Evolutionary conservation across 148 eudicot genomes (phyloP).

Genomic region (Silene conica): DNA sequence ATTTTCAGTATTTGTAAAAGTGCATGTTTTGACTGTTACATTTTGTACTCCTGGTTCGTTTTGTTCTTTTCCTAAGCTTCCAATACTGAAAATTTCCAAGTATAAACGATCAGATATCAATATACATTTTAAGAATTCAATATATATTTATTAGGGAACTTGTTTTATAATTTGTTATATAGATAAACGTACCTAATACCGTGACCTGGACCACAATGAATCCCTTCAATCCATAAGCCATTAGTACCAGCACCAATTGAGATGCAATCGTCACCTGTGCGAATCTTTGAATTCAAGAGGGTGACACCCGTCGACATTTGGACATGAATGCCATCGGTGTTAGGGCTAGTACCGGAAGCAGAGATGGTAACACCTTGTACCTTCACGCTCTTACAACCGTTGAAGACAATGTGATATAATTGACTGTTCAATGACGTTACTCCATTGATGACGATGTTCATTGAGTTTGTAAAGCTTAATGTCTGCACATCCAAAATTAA

Average conservation of each 20-base stretch:
- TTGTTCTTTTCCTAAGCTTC: slow-evolving; percentile 36
- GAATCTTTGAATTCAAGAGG: slow-evolving; percentile 32
- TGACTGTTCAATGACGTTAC: slow-evolving; percentile 47
- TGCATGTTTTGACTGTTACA: slow-evolving; percentile 36
- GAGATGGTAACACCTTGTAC: slow-evolving; percentile 28
- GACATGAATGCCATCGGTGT: slow-evolving; percentile 58
- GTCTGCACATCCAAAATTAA: slow-evolving; percentile 17
- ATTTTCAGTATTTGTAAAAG: slow-evolving; percentile 34
- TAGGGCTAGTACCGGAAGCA: slow-evolving; percentile 40
- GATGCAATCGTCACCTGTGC: slow-evolving; percentile 56
- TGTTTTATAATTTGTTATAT: too few relatives aligned
- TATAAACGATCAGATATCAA: neutral
- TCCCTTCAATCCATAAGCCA: slow-evolving; percentile 37
- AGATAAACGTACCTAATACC: slow-evolving; percentile 43
- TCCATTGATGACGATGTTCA: slow-evolving; percentile 31
- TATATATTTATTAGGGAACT: neutral
- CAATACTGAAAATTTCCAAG: slow-evolving; percentile 33
- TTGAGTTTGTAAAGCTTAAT: slow-evolving; percentile 37
- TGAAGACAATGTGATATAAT: slow-evolving; percentile 38
- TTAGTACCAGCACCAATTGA: slow-evolving; percentile 45
- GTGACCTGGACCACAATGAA: slow-evolving; percentile 58
- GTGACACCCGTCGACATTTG: slow-evolving; percentile 37
- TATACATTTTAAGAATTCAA: too few relatives aligned
- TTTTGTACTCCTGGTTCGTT: slow-evolving; percentile 46
- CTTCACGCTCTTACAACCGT: slow-evolving; percentile 39